Base-by-base conservation (phyloP, 1,284 basidiomycete species). In the Leccinum cinnamomeum region DNA sequence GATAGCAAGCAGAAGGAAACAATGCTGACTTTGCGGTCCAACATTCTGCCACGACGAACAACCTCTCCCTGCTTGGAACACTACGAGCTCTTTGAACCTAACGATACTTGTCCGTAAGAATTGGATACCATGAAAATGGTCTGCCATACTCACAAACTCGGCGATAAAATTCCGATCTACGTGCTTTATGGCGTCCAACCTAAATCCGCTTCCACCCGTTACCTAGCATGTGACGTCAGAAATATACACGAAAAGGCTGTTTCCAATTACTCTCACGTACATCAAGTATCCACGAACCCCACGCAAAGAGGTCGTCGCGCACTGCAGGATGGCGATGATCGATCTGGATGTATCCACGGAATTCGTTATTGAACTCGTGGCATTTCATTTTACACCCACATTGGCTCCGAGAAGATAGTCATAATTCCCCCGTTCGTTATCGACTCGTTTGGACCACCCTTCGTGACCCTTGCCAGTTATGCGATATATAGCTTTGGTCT, bases 111-210 rank as follows among this genome's bases (percentile, higher is more conserved):
- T 66, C 20, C 12, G 3, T 53, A 37, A 57, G 56, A 10, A 53
- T 60, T 30, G 53, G 46, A 23, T 28, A 57, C 35, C 39, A 53
- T 30, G 35, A 51, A 51, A 48, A 46, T 44, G 55, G 23, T 12
- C 53, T 57, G 20, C 3, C 25, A 20, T 12, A 75, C 84, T 73
- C 65, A 92, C 91, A 76, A 90, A 92, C 56, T 82, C 79, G 2
- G 83, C 69, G 16, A 90, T 75, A 68, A 92, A 92, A 30, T 77
- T 77, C 61, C 81, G 78, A 71, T 92, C 90, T 62, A 91, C 88
- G 67, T 92, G 90, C 73, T 95, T 96, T 70, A 95, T 91, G 11
- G 94, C 95, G 69, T 96, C 95, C 41, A 96, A 82, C 53, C 94
- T 83, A 76, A 95, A 95, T 3, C 95, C 95, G 30, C 81, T 79